Base-by-base conservation (phyloP, 1,139 yeast species). In the Yamadazyma spencermartinsiae region DNA sequence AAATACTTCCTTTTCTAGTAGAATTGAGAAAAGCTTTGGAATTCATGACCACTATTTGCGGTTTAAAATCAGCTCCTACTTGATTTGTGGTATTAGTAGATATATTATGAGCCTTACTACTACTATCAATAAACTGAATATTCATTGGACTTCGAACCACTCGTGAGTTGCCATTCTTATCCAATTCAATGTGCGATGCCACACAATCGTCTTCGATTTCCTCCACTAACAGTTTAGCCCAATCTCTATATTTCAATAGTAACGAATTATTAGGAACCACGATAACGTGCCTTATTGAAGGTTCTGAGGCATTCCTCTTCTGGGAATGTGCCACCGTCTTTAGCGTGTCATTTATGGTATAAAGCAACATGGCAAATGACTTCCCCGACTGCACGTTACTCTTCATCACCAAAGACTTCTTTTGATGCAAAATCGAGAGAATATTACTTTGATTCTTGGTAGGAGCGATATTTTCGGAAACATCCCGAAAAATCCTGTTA, bases 181-280 rank as follows among this genome's bases (percentile, higher is more conserved):
- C n/a, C 12, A 8, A 29, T n/a, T 34, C 27, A 4, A 43, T 31
- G 10, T 32, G 30, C 13, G 33, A 50, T 0, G 68, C 65, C 35
- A 63, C 60, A 38, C 68, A 61, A 6, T 53, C 36, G 5, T 40
- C 37, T 1, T 62, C 58, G 11, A 58, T 45, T 11, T 51, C 58
- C 15, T 45, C 27, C 3, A 50, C 41, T 21, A 62, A 38, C 9
- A 26, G 24, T 4, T 29, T 20, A 5, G 54, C 36, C 38, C 50
- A 45, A 4, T 37, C 18, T 26, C 45, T 39, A 36, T 60, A 63
- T 34, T 52, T 50, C 13, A 48, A 44, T 9, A 64, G 54, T 32
- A 56, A 26, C 7, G 46, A 51, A 27, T 54, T 54, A 8, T 65
- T 60, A 2, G 69, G 68, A 1, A 60, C 67, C 4, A 65, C 28